Percentiles rank a stretch among this genome's conserved stretches.
Conservation (phyloP, 345 rosid species). For the Clarkia xantiana region DNA sequence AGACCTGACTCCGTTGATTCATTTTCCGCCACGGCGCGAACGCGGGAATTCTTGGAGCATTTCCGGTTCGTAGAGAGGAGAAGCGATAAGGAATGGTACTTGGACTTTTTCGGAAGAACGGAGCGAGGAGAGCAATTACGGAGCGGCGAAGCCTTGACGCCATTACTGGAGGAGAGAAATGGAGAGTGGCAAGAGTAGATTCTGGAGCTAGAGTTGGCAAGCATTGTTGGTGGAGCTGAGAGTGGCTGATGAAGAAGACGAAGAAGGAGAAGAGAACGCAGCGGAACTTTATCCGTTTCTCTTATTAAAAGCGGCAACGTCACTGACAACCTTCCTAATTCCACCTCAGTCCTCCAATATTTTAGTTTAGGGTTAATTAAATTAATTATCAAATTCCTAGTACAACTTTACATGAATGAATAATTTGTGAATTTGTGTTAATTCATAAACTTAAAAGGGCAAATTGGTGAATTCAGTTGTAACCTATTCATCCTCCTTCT, state of each 20-base stretch:
- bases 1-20: slow-evolving; percentile 19
- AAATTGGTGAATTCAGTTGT: no score
- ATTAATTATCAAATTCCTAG: no score
- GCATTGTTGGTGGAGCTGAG: slow-evolving; percentile 4
- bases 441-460: no score
- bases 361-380: no score
- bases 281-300: slow-evolving; percentile 7
- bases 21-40: slow-evolving; percentile 26
- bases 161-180: slow-evolving; percentile 3
- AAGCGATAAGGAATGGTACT: slow-evolving; percentile 35
- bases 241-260: background rate
- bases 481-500: no score
- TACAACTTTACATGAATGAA: no score
- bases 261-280: background rate
- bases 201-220: slow-evolving; percentile 3
- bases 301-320: background rate
- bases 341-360: no score
- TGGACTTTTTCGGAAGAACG: slow-evolving; percentile 23
- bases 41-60: slow-evolving; percentile 10
- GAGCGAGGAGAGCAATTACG: slow-evolving; percentile 15
- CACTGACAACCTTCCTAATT: no score
- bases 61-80: slow-evolving; percentile 19
- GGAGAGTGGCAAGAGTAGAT: slow-evolving; percentile 1
- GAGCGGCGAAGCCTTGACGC: slow-evolving; percentile 5
- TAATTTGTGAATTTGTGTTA: no score